Base-by-base conservation (phyloP, 2,329 filamentous ascomycete genomes). In the Pseudogymnoascus sp. region DNA sequence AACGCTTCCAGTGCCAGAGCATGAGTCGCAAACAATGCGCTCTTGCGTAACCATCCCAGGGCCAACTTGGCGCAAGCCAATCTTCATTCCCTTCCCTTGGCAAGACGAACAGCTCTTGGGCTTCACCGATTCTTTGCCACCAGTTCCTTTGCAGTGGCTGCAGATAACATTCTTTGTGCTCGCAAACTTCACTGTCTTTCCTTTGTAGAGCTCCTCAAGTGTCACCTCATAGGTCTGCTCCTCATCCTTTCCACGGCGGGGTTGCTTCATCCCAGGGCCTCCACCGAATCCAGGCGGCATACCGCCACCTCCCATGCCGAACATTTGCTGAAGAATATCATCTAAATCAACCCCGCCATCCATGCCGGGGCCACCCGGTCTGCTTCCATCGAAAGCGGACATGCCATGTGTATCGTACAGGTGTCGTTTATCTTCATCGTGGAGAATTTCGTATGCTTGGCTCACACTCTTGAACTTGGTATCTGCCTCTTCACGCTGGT, bases 361-460 rank as follows among this genome's bases (percentile, higher is more conserved):
- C 72, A 79, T 80, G 16, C 85, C 87, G 21, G 84, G 85, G 72
- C 80, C 80, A 42, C 80, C 81, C 62, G 88, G 87, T 64, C 84
- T 83, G 62, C 85, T 80, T 38, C 85, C 86, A 73, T 97, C 92
- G 73, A 99, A 97, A 64, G 93, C 94, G 47, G 90, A 85, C 92
- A 97, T 97, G 78, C 94, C 94, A 74, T 96, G 91, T 66, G 86
- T 87, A 73, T 99, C 94, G 79, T 99, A 99, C 66, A 95, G 78
- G 63, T 90, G 83, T 72, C 94, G 89, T 76, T 96, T 97, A 66
- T 97, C 86, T 67, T 97, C 93, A 81, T 99, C 93, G 77, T 86
- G 89, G 63, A 99, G 91, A 73, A 99, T 97, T 74, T 99, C 94
- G 80, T 99, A 99, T 70, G 94, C 94, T 78, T 95, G 89, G 65